phyloP scores from a whole-genome alignment of 2,329 filamentous ascomycete genomes.

The Neofusicoccum laricinum region DNA sequence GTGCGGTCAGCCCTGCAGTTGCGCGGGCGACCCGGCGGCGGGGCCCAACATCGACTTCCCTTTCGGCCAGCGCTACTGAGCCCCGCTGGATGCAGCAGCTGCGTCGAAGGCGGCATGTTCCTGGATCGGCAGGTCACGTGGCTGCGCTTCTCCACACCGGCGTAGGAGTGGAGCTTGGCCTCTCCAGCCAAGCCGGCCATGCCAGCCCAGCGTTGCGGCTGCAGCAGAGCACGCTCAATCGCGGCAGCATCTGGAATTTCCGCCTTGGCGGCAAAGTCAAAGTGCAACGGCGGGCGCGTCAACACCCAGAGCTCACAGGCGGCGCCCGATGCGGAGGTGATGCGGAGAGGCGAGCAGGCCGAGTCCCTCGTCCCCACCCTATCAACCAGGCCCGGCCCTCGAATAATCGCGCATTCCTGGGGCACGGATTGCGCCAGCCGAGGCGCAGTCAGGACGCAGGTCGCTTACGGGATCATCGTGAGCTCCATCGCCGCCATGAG shows the following conservation, averaged over 20 bases:
- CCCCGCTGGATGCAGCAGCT: too few species aligned
- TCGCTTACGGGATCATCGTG: not conserved
- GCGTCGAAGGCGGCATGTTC: too few species aligned
- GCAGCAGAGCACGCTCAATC: not conserved
- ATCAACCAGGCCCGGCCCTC: not conserved
- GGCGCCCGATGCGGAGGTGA: not conserved
- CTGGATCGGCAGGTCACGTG: too few species aligned
- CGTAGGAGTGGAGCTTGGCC: not conserved
- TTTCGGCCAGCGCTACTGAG: too few species aligned
- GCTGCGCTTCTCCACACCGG: not conserved
- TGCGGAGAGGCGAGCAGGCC: not conserved
- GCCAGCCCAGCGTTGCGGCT: not conserved
- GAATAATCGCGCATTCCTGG: conserved; percentile 13
- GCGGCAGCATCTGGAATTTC: not conserved
- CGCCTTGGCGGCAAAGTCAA: not conserved
- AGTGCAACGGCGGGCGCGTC: not conserved
- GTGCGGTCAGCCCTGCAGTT: too few species aligned
- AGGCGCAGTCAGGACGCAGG: conserved; percentile 9
- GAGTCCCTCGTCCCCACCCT: not conserved
- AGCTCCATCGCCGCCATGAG: not conserved
- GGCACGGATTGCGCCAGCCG: conserved; percentile 13
- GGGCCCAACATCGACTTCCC: too few species aligned
- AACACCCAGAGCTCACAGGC: not conserved
- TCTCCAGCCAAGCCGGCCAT: not conserved
- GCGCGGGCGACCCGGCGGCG: too few species aligned